Evolutionary conservation across 2,329 filamentous ascomycete genomes (phyloP), one percentile per base, ranked within the genome.

Genomic region (Nothophaeocryptopus gaeumannii): DNA sequence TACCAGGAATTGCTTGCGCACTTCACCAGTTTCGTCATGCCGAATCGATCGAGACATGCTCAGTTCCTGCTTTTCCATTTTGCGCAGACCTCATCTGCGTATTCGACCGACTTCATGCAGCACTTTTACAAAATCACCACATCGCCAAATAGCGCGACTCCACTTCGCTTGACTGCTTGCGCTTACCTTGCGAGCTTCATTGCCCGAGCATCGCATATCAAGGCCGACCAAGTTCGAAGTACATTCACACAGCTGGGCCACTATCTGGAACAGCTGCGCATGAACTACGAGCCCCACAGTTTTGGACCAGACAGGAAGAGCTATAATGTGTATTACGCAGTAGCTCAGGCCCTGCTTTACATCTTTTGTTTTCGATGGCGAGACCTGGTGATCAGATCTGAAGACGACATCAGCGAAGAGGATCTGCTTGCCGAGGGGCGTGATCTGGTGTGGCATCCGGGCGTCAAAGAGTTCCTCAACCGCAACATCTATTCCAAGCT

Each of bases 311-410:
- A 99, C 67, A 79, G 95, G 49, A 84, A 85, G 55, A 84, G 86
- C 39, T 96, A 92, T 66, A 83, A 84, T 40, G 82, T 86, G 11
- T 96, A 95, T 71, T 96, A 96, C 68, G 84, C 88, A 13, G 83
- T 90, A 40, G 83, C 87, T n/a, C 91, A 96, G 69, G 90, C 90
- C 1, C 77, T 95, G 2, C 80, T 96, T 16, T 96, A 96, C 73
- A 92, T 95, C 51, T 96, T 95, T 72, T 99, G 93, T 75, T 99
- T 99, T 76, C 85, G 93, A 47, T 99, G 93, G 93, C 86, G 89
- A 54, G 92, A 97, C 64, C 77, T 99, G 39, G 86, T 89, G 48
- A 75, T 81, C 14, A 78, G 68, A 9, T 57, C 80, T 2, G 60
- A 61, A 40, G 54, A 53, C 12, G 51, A 83, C 12, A 71, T 76